Conservation (phyloP, 371 early-diverging fungal genomes). For the Sporodiniella umbellata region DNA sequence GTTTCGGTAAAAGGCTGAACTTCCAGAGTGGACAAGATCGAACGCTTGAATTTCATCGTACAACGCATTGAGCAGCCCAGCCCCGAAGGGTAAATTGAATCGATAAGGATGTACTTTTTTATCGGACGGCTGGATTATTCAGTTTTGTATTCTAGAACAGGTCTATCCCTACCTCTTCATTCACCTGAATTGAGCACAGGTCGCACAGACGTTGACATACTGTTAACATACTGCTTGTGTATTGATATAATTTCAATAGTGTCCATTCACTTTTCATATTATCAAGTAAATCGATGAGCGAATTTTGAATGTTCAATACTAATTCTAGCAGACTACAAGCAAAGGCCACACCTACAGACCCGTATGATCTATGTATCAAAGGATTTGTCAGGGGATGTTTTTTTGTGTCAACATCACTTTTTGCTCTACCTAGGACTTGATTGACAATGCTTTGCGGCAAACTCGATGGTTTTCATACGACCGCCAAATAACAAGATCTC, state of each 20-base stretch:
- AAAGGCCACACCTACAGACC: slow-evolving; percentile 47
- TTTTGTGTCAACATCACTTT: not conserved
- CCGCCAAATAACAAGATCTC: slow-evolving; percentile 33
- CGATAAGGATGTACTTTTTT: slow-evolving; percentile 8
- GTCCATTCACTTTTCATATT: slow-evolving; percentile 7
- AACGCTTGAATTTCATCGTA: slow-evolving; percentile 25
- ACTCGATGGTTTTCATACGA: slow-evolving; percentile 29
- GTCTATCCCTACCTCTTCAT: not conserved
- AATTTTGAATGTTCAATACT: slow-evolving; percentile 34
- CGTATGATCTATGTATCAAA: slow-evolving; percentile 27
- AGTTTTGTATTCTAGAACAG: not conserved
- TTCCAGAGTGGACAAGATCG: slow-evolving; percentile 23
- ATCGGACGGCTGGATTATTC: not conserved
- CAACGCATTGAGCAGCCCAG: slow-evolving; percentile 35
- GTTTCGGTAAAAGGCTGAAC: slow-evolving; percentile 32
- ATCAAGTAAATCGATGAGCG: slow-evolving; percentile 25
- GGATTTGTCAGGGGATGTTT: too few species aligned
- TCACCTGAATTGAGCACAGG: slow-evolving; percentile 2
- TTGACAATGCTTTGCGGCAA: slow-evolving; percentile 29
- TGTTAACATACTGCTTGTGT: slow-evolving; percentile 16
- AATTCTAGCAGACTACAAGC: slow-evolving; percentile 43
- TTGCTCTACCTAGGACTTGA: slow-evolving; percentile 23
- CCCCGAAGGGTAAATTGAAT: slow-evolving; percentile 45
- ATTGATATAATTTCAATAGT: slow-evolving; percentile 36
- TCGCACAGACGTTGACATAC: slow-evolving; percentile 4